Conservation (phyloP, 2,329 filamentous ascomycete genomes). For the Saccharata proteae region DNA sequence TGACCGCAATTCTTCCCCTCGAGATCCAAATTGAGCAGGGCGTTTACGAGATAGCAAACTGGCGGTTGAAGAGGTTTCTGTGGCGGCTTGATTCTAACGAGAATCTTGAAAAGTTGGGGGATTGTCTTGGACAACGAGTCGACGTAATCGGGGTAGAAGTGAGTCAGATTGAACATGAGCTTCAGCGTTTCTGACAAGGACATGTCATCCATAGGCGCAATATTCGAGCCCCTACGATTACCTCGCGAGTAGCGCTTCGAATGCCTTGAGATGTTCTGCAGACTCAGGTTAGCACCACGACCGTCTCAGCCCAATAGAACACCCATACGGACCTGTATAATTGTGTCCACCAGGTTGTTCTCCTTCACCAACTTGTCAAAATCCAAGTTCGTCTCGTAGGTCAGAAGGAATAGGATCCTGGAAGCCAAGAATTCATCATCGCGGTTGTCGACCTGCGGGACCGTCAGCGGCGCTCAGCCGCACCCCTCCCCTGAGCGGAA, state of each 20-base stretch:
- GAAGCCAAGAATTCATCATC: constrained; percentile 81
- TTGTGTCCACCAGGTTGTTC: constrained; percentile 53
- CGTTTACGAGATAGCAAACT: constrained; percentile 62
- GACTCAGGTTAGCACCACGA: not conserved
- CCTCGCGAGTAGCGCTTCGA: constrained; percentile 31
- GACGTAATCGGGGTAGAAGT: constrained; percentile 53
- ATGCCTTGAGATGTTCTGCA: constrained; percentile 56
- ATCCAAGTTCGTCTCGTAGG: constrained; percentile 61
- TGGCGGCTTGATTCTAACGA: constrained; percentile 48
- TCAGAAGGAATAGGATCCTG: constrained; percentile 69
- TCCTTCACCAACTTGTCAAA: constrained; percentile 54
- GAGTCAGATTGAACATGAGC: constrained; percentile 77
- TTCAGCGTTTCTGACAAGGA: constrained; percentile 77
- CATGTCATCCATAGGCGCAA: constrained; percentile 58
- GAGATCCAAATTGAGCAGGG: constrained; percentile 67
- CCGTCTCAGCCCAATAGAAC: not conserved
- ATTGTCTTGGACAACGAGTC: constrained; percentile 55
- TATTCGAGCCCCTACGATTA: constrained; percentile 13
- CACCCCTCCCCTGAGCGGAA: constrained; percentile 3
- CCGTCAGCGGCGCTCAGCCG: constrained; percentile 9
- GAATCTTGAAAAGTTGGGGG: constrained; percentile 56
- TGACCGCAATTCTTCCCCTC: constrained; percentile 35
- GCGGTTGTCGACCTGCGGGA: constrained; percentile 46
- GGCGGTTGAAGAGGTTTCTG: constrained; percentile 61
- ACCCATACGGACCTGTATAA: constrained; percentile 39